These are phyloP conservation scores for Diaporthe batatas DNA, from an alignment of 2,329 filamentous ascomycete species.

Conservation along the genomic window DNA sequence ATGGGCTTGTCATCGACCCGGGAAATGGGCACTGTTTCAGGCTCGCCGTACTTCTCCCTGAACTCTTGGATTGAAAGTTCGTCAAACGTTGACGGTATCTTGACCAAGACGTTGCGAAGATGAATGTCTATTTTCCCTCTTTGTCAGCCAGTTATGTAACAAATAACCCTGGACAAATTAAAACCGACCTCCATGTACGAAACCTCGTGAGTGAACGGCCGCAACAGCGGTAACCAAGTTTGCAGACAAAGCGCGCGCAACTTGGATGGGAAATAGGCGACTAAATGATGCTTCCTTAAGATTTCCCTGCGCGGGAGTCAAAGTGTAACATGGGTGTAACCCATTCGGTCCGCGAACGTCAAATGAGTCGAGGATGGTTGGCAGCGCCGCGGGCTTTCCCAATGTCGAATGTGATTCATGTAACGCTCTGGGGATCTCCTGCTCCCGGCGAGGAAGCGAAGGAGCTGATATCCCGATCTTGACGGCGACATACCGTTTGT, in stretches of 20 bases:
- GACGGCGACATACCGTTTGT: conserved; percentile 44
- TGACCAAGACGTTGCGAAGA: conserved; percentile 14
- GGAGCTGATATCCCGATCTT: conserved; percentile 4
- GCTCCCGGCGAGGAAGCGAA: neutral
- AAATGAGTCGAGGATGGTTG: conserved; percentile 10
- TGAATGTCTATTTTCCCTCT: conserved; percentile 5
- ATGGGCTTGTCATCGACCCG: conserved; percentile 19
- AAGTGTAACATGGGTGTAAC: conserved; percentile 2
- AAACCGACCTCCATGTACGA: conserved; percentile 26
- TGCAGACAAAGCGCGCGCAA: conserved; percentile 50
- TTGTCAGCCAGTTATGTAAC: neutral
- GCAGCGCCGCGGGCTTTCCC: neutral
- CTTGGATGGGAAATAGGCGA: conserved; percentile 45
- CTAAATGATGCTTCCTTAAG: conserved; percentile 49
- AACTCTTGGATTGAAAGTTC: conserved; percentile 4
- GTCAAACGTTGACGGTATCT: conserved; percentile 22
- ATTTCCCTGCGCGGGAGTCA: conserved; percentile 46
- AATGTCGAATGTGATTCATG: neutral
- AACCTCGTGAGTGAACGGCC: neutral
- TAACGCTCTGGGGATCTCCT: neutral
- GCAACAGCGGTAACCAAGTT: conserved; percentile 42
- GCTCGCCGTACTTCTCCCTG: conserved; percentile 1
- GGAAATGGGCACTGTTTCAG: conserved; percentile 23
- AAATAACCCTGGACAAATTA: too few relatives aligned
- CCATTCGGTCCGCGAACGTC: conserved; percentile 4